phyloP scores from a whole-genome alignment of 805 yeast species.

The Kregervanrija pseudodelftensis region DNA sequence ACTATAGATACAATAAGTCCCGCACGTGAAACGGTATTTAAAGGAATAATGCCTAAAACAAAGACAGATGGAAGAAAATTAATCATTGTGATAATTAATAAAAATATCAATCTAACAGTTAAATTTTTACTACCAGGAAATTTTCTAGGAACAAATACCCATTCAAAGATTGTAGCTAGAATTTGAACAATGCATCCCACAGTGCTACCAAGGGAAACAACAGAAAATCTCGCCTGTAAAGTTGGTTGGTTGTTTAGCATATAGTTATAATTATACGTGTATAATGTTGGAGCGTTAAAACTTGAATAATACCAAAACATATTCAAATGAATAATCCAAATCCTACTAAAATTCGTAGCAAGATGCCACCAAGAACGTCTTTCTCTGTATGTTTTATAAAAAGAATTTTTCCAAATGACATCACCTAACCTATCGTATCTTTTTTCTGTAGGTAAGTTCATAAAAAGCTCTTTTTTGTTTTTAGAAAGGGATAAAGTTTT shows the following conservation, averaged over 20 bases:
- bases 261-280: constrained; percentile 36
- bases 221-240: constrained; percentile 35
- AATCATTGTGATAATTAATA: constrained; percentile 26
- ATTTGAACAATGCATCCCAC: constrained; percentile 37
- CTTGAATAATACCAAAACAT: constrained; percentile 47
- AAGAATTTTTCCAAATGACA: constrained; percentile 35
- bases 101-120: constrained; percentile 27
- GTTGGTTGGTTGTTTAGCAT: constrained; percentile 38
- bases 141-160: constrained; percentile 36
- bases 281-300: constrained; percentile 43
- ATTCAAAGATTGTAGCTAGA: constrained; percentile 36
- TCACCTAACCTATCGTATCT: constrained; percentile 28
- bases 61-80: constrained; percentile 36
- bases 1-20: constrained; percentile 33
- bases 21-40: constrained; percentile 27
- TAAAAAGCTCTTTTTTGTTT: constrained; percentile 27
- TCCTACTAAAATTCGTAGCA: constrained; percentile 41
- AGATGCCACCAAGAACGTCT: constrained; percentile 44
- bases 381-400: constrained; percentile 41
- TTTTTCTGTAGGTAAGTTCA: constrained; percentile 23
- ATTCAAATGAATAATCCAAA: constrained; percentile 46
- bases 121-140: constrained; percentile 42
- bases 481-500: constrained; percentile 23
- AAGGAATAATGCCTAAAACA: constrained; percentile 31
- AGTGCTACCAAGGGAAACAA: constrained; percentile 39